Base-by-base conservation (phyloP, 2,329 filamentous ascomycete genomes). In the Venturia nashicola region DNA sequence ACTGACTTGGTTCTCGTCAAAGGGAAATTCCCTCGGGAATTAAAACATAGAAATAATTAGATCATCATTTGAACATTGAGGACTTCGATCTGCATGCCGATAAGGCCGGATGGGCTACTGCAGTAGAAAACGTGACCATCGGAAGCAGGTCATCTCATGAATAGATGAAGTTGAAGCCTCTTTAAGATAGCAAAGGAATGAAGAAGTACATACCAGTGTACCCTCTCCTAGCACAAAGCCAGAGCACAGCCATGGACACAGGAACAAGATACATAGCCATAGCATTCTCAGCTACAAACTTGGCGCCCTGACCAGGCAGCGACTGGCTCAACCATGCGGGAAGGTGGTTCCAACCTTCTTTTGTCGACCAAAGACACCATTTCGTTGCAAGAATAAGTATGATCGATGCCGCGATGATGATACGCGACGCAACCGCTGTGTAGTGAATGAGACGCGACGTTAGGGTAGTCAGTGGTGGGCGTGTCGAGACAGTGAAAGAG, bases 401-500 rank as follows among this genome's bases (percentile, higher is more conserved):
- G 16, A 65, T 61, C 18, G 42, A 36, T 27, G 54, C 36, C 9
- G 44, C 64, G 14, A 65, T 43, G 39, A 65, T 11, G 11, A 65
- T 44, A 14, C 64, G 63, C 20, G 27, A 40, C 9, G 54, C 51
- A 23, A 65, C n/a, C 18, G 40, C 20, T 23, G 32, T 36, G 14
- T 65, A 65, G n/a, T 61, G 43, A 32, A 65, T 20, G 59, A 79
- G 65, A 64, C 75, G 77, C 14, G 80, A 76, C 16, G 79, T 70
- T 40, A 81, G 70, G 18, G 78, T 81, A 11, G 73, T 73, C 43
- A 75, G 76, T 14, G 74, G 71, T 14, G 89, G 85, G 55, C 86
- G 84, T 65, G 92, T 97, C 43, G 92, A 94, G 64, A 97, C 90
- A 39, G 89, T 95, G 80, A 93, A 97, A 68, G 90, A 88, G 72